Base-by-base conservation (phyloP, 768 basidiomycete genomes). In the Pisolithus albus region DNA sequence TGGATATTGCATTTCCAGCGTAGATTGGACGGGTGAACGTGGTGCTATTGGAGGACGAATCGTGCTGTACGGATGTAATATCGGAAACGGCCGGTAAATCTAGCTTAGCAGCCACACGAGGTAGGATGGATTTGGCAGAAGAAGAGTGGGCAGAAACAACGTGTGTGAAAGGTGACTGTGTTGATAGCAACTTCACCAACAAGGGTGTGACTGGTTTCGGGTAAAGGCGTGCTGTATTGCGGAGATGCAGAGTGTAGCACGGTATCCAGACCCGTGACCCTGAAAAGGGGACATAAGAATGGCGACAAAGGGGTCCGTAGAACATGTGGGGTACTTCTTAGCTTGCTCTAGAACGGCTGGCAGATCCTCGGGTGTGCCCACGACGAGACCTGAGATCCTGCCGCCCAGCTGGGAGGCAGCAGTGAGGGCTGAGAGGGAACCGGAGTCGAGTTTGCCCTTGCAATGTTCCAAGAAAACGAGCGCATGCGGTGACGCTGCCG, bases 1-100 rank as follows among this genome's bases (percentile, higher is more conserved):
- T 95, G 23, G 93, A 80, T 51, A 98, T 92, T 42, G 96, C 96
- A 63, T 98, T 98, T 46, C 96, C 96, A 21, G 96, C 96, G 61
- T 99, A 98, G 61, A 98, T 96, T 24, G 92, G 92, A 23, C 95
- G 88, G 5, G 88, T 84, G 67, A 94, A 98, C 1, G 83, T 90
- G 37, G 91, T 92, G 59, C 75, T 78, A 57, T 86, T 84, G 32
- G 82, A 81, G 3, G 83, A 67, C 26, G 69, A 50, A 61, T 91
- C 86, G 64, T 91, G 83, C 38, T 83, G 76, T 56, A 97, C 73
- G 13, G 86, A 86, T 32, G 84, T 88, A 59, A 98, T 81, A 69
- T 98, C 94, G 32, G 92, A 92, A 54, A 96, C 79, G 54, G 92
- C 91, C 7, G 92, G 91, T 19, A 86, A 80, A 67, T 95, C 84